A percentile compares a stretch with the other conserved stretches of the same genome.
Evolutionary conservation across 2,329 filamentous ascomycete species (phyloP).

Genomic region (Dactylellina leptospora): DNA sequence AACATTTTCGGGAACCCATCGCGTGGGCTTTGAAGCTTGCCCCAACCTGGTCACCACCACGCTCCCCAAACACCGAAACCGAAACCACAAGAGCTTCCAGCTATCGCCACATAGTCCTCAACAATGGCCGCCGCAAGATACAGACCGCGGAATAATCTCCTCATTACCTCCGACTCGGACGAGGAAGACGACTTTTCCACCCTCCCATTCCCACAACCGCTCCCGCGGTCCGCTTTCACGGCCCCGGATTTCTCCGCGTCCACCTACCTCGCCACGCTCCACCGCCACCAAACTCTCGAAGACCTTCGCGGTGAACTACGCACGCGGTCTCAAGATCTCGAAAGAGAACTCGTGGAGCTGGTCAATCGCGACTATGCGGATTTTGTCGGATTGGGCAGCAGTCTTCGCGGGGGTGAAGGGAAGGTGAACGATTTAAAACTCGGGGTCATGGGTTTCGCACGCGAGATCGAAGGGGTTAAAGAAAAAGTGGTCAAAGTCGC

Average conservation of each 20-base stretch:
- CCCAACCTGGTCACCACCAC: no score
- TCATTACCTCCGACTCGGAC: constrained; percentile 35
- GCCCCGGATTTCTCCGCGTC: constrained; percentile 78
- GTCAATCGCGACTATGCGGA: constrained; percentile 95
- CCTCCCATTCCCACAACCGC: constrained; percentile 86
- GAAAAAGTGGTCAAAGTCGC: constrained; percentile 71
- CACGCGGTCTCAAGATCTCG: constrained; percentile 79
- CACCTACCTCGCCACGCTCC: constrained; percentile 81
- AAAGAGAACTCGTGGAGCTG: constrained; percentile 86
- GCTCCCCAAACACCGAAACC: constrained; percentile 7
- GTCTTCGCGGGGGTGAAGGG: constrained; percentile 86
- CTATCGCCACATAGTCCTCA: not conserved
- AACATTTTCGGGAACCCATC: no score
- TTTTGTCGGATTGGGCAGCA: constrained; percentile 82
- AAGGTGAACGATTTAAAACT: constrained; percentile 89
- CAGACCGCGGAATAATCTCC: constrained; percentile 26
- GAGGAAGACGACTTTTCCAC: constrained; percentile 69
- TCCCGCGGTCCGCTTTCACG: constrained; percentile 80
- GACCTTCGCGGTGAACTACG: constrained; percentile 88
- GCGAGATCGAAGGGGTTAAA: constrained; percentile 80
- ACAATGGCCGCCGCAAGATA: constrained; percentile 9
- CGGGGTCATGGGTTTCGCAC: constrained; percentile 82
- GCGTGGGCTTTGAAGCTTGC: no score
- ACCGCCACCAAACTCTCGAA: constrained; percentile 94
- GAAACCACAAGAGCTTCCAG: no score